Conservation (phyloP, 129 eudicot species). For the Dittrichia graveolens region DNA sequence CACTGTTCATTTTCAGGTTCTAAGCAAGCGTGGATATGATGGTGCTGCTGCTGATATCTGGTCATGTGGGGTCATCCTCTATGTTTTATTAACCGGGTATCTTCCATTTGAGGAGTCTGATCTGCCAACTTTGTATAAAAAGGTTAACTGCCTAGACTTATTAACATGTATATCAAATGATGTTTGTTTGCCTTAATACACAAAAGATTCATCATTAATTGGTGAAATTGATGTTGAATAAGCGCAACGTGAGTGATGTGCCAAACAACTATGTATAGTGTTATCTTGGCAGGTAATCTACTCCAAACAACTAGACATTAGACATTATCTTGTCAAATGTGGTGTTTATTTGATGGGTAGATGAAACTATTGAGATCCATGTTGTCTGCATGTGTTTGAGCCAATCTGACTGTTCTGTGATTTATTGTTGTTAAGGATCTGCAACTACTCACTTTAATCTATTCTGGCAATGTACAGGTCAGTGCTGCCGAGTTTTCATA, state of each 20-base stretch:
- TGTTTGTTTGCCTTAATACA: background rate
- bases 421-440: constrained; percentile 11
- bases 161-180: constrained; percentile 14
- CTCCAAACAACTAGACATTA: constrained; percentile 8
- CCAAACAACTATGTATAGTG: background rate
- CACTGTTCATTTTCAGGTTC: constrained; percentile 47
- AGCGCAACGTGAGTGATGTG: background rate
- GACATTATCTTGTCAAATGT: background rate
- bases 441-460: constrained; percentile 29
- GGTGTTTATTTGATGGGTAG: constrained; percentile 21
- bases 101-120: constrained; percentile 90
- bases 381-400: constrained; percentile 9
- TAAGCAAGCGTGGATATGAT: constrained; percentile 79
- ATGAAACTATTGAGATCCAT: background rate
- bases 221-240: background rate
- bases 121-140: constrained; percentile 80
- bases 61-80: constrained; percentile 98
- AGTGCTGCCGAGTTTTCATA: constrained; percentile 79
- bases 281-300: constrained; percentile 10
- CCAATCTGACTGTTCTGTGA: constrained; percentile 8
- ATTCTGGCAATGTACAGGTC: constrained; percentile 50
- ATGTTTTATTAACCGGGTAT: constrained; percentile 87
- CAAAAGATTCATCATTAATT: constrained; percentile 5
- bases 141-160: constrained; percentile 47
- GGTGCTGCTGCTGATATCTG: constrained; percentile 99